Evolutionary conservation across 768 basidiomycete genomes (phyloP).

Genomic region (Sporobolomyces roseus): DNA sequence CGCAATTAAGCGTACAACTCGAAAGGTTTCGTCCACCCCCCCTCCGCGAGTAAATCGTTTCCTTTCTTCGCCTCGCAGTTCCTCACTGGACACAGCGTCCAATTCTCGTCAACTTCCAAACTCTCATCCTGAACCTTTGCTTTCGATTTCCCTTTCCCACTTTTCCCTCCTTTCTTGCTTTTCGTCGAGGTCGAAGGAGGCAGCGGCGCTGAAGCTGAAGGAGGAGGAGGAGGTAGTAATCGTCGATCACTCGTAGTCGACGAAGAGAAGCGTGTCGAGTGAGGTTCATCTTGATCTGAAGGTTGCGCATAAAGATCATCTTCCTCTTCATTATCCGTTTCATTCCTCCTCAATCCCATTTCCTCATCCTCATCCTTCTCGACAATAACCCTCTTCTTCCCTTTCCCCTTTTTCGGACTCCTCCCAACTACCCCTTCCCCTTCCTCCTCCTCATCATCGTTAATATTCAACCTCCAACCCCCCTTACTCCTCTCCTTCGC

Average conservation of each 20-base stretch:
- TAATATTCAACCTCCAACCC: not conserved
- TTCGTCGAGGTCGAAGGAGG: not conserved
- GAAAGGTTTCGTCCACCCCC: conserved; percentile 18
- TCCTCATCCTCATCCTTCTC: not conserved
- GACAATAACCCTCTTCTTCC: not conserved
- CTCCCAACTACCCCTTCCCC: not conserved
- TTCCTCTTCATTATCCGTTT: not conserved
- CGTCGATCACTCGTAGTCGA: too few relatives aligned
- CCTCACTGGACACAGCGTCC: conserved; percentile 33
- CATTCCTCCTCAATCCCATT: not conserved
- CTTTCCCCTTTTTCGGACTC: not conserved
- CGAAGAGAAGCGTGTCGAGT: too few relatives aligned
- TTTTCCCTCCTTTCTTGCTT: not conserved
- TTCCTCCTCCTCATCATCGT: not conserved
- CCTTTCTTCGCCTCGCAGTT: conserved; percentile 15
- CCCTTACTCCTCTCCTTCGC: conserved; percentile 13
- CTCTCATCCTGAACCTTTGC: conserved; percentile 10
- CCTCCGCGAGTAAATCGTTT: conserved; percentile 15
- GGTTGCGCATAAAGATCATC: not conserved
- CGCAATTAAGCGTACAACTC: conserved; percentile 27
- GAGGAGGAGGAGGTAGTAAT: not conserved
- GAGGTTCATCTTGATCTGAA: too few relatives aligned
- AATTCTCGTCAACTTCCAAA: conserved; percentile 32
- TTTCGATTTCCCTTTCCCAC: conserved; percentile 18
- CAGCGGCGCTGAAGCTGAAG: not conserved